These are phyloP conservation scores for Raphanus hybrid DNA, from an alignment of 441 rosid genomes.

Conservation along the genomic window DNA sequence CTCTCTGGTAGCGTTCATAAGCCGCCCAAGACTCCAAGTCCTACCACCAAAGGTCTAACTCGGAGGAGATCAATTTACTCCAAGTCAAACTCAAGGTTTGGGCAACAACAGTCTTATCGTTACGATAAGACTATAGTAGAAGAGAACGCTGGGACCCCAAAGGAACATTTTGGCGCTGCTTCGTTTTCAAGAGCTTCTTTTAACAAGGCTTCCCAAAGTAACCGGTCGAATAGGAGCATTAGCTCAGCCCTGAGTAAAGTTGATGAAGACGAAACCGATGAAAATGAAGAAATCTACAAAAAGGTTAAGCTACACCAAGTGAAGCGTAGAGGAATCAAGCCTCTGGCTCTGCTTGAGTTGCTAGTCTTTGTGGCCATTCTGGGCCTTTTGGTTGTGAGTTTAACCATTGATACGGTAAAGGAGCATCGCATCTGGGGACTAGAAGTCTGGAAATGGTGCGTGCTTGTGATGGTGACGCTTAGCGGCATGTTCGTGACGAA, in stretches of 20 bases:
- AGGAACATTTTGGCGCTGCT: constrained; percentile 16
- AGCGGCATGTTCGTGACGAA: constrained; percentile 76
- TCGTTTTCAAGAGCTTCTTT: background rate
- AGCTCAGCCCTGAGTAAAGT: constrained; percentile 49
- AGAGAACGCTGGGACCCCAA: constrained; percentile 42
- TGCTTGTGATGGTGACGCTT: constrained; percentile 72
- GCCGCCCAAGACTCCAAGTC: constrained; percentile 40
- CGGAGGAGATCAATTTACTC: constrained; percentile 63
- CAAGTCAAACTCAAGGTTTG: constrained; percentile 89
- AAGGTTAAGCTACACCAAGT: constrained; percentile 52
- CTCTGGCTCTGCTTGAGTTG: constrained; percentile 58
- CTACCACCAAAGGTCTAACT: constrained; percentile 42
- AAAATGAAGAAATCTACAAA: constrained; percentile 61
- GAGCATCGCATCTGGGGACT: constrained; percentile 55
- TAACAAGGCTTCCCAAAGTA: background rate
- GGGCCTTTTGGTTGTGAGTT: constrained; percentile 61
- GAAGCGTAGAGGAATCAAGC: constrained; percentile 41
- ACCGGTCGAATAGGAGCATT: constrained; percentile 26
- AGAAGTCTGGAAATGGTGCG: constrained; percentile 86
- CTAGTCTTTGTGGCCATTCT: constrained; percentile 45
- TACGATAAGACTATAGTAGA: constrained; percentile 47
- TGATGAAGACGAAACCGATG: constrained; percentile 46
- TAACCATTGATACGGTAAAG: constrained; percentile 47
- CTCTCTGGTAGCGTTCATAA: background rate
- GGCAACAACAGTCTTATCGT: constrained; percentile 51